Base-by-base conservation (phyloP, 2,329 filamentous ascomycete species). In the Monilinia fructigena region DNA sequence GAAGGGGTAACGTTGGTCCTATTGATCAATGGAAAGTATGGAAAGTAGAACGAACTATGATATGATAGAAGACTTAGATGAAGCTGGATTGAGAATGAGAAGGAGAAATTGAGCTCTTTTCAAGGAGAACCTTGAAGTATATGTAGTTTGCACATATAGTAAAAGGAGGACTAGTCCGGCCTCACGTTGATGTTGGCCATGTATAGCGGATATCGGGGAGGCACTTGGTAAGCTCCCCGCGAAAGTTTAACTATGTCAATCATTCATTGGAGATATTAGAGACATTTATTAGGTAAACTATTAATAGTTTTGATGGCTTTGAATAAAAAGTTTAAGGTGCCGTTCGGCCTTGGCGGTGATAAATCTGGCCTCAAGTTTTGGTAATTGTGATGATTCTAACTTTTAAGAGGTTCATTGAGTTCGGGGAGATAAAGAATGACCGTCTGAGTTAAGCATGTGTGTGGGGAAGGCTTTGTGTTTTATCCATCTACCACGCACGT, bases 391-490 rank as follows among this genome's bases (percentile, higher is more conserved):
- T 59, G 12, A 59, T 40, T 23, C 26, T 16, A 47, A 47, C 45
- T 47, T 47, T 47, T 7, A 10, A n/a, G 18, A 20, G 45, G 5
- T 60, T 20, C 16, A 12, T 60, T 14, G 18, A 60, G 12, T n/a
- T 48, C 58, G 58, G 58, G 58, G 58, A 60, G 58, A 60, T 60
- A 60, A 60, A 38, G 3, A 7, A 35, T 35, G 3, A 1, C 31
- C 1, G 31, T 35, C 31, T 3, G 31, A 35, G 31, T 35, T 35
- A 35, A 35, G 31, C 5, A n/a, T n/a, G 31, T 31, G 4, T 31
- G 31, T 31, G 31, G 31, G 31, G 7, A 35, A 35, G 31, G 31
- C 7, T 35, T 35, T 6, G 31, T 35, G 31, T 35, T 35, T 28
- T 4, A 3, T 40, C 26, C 38, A 45, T 7, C n/a, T 38, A 2